Base-by-base conservation (phyloP, 768 basidiomycete species). In the Lyophyllum decastes region DNA sequence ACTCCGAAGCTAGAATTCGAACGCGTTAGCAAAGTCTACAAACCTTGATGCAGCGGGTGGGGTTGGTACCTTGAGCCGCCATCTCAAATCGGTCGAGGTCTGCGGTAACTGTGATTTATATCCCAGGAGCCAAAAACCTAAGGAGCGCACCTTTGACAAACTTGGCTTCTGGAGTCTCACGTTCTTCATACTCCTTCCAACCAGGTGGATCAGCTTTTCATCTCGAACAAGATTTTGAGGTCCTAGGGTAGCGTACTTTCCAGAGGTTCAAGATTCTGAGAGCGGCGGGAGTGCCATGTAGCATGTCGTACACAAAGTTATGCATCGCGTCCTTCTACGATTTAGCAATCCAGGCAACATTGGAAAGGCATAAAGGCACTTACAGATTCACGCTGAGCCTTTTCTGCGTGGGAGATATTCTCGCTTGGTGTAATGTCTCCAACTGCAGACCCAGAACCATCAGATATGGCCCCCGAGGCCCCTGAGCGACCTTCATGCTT, bases 341-440 rank as follows among this genome's bases (percentile, higher is more conserved):
- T 19, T 34, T 35, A 27, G 17, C 26, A 24, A 55, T n/a, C 21
- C 30, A 21, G 35, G 22, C 38, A 0, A 12, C 4, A 10, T 24
- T 10, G 21, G 12, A 40, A 47, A 22, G 14, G 46, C n/a, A n/a
- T n/a, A 8, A 11, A 43, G 4, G 19, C 8, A 61, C 83, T 26
- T 33, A 89, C 92, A 35, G 80, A 77, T 77, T 96, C 94, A 12
- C 92, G 78, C 9, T 82, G 76, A 40, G 78, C 80, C 73, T 99
- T 99, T 67, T 92, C 89, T 2, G 79, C 78, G 64, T 92, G 91
- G 0, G 90, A 72, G 14, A 99, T 88, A 0, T 91, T 89, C 69
- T 98, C 95, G 21, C 86, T 80, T 0, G 96, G 96, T 0, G 94
- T 82, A 57, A 98, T 98, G 67, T 98, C 96, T 4, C 96, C 96